Base-by-base conservation (phyloP, 345 rosid species). In the Nasturtium officinale region DNA sequence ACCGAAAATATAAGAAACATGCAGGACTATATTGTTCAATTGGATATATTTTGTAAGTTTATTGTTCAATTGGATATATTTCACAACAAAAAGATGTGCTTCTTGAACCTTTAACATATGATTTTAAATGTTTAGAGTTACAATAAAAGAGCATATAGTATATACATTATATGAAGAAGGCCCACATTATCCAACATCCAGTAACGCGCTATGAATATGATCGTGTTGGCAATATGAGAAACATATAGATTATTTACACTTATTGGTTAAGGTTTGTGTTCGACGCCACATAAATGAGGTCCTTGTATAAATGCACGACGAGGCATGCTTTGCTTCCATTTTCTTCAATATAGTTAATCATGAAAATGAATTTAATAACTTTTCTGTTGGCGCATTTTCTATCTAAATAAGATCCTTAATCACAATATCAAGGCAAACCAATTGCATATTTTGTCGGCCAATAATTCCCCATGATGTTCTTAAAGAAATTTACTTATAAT, bases 391-490 rank as follows among this genome's bases (percentile, higher is more conserved):
- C 61, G 60, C 72, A 1, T 67, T 69, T 29, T 57, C 40, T 25
- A 38, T 50, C 42, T 50, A 28, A 61, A 51, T 51, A 71, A 61
- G 29, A 4, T 11, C 75, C 53, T 51, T 50, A 38, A 60, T 48
- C 51, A 71, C 52, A 61, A 48, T 51, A 61, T 35, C 29, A 61
- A 42, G 43, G 65, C 33, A 57, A 58, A 59, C 66, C 58, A 58
- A 37, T 61, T 35, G 75, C 75, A 72, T 61, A 51, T 52, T 72
- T 72, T 72, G 76, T 72, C 69, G 76, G 76, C 76, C 70, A 72
- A 72, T 63, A 60, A 48, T 72, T 29, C 4, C 12, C 6, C 33
- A 62, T 72, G 55, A 72, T 72, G 55, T 6, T 28, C 52, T 63
- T 40, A 62, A 62, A 61, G 40, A 37, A 25, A 51, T n/a, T n/a